Evolutionary conservation across 495 filamentous ascomycete genomes (phyloP).

Genomic region (Lasiosphaeria ovina): DNA sequence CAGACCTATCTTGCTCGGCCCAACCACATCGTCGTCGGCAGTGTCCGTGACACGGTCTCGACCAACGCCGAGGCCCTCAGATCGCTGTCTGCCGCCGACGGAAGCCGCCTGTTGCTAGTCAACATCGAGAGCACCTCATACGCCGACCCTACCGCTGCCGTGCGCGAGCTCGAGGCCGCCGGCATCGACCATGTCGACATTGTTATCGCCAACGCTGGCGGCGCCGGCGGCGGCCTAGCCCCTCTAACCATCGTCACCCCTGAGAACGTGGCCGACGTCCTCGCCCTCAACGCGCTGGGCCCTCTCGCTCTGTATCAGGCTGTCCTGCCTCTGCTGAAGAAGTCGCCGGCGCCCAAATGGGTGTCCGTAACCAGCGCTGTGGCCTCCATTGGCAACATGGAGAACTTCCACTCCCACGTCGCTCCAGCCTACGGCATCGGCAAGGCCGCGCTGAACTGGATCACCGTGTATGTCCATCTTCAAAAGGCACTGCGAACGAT

Average conservation of each 20-base stretch:
- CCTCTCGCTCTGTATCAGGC: constrained; percentile 22
- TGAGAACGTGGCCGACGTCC: constrained; percentile 6
- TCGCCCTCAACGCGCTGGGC: constrained; percentile 19
- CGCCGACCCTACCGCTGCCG: constrained; percentile 12
- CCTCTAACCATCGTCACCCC: constrained; percentile 19
- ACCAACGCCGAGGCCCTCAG: constrained; percentile 19
- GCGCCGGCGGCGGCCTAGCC: constrained; percentile 5
- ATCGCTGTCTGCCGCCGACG: constrained; percentile 8
- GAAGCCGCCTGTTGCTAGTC: constrained; percentile 21
- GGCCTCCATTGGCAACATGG: constrained; percentile 16
- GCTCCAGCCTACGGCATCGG: constrained; percentile 22
- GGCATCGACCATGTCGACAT: constrained; percentile 25
- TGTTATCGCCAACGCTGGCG: constrained; percentile 27
- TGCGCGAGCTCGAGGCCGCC: constrained; percentile 9
- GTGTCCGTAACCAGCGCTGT: constrained; percentile 18
- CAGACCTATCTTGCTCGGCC: constrained; percentile 25
- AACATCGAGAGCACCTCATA: constrained; percentile 11
- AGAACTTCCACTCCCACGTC: constrained; percentile 10
- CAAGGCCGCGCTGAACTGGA: constrained; percentile 26
- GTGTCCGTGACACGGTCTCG: constrained; percentile 15
- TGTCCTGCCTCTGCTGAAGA: constrained; percentile 14
- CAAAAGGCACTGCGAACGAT: background rate
- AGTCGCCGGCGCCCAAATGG: constrained; percentile 19
- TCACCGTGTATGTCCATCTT: constrained; percentile 12
- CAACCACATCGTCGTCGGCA: constrained; percentile 28